Conservation (phyloP, 768 basidiomycete genomes). For the Heimioporus sp. region DNA sequence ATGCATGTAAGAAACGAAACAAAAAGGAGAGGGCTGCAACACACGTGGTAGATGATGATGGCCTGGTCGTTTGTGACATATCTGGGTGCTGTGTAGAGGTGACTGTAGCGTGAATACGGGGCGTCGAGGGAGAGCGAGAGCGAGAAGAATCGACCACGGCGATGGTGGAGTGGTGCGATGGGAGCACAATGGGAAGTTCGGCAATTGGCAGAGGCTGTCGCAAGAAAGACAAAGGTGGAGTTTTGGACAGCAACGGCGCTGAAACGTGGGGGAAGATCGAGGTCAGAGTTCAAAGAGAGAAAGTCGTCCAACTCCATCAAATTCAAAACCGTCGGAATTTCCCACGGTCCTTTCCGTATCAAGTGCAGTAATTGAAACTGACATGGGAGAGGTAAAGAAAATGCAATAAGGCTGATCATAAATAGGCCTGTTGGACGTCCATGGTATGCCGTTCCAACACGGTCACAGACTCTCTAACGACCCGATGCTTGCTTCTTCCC, state of each 20-base stretch:
- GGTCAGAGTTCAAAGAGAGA: conserved; percentile 29
- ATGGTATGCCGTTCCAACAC: no score
- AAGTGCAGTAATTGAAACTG: no score
- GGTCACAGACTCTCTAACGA: no score
- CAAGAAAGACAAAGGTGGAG: conserved; percentile 5
- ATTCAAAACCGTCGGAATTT: conserved; percentile 25
- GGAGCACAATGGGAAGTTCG: conserved; percentile 12
- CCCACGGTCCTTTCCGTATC: conserved; percentile 21
- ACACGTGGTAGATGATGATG: conserved; percentile 33
- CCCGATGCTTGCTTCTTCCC: no score
- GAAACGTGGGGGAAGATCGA: conserved; percentile 22
- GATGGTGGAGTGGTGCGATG: conserved; percentile 22
- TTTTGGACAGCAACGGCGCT: neutral
- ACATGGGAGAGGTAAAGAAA: no score
- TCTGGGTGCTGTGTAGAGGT: conserved; percentile 11
- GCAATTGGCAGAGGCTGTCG: conserved; percentile 12
- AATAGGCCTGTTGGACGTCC: no score
- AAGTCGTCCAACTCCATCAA: conserved; percentile 19
- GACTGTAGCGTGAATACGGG: conserved; percentile 8
- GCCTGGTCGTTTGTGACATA: conserved; percentile 32
- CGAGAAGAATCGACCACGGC: conserved; percentile 17
- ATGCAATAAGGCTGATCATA: no score
- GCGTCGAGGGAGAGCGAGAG: conserved; percentile 12
- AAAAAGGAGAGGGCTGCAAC: conserved; percentile 1
- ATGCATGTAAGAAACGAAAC: conserved; percentile 3